Evolutionary conservation across 306 rosid genomes (phyloP).

Genomic region (Pterocarpus macrocarpus): DNA sequence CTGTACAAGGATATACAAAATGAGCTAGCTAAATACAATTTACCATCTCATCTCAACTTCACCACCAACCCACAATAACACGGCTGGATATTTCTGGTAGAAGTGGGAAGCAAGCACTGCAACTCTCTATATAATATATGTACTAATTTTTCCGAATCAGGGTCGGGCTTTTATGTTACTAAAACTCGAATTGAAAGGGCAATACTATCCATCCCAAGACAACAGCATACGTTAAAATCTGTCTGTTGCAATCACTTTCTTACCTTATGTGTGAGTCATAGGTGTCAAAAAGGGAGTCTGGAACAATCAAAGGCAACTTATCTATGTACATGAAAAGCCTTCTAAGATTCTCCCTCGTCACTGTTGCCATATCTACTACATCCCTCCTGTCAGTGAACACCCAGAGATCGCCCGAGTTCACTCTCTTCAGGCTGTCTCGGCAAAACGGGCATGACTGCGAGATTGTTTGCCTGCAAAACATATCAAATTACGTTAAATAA

Average conservation of each 20-base stretch:
- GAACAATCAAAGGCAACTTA: constrained; percentile 85
- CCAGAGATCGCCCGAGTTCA: constrained; percentile 94
- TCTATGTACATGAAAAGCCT: constrained; percentile 90
- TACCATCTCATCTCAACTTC: constrained; percentile 79
- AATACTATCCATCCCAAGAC: constrained; percentile 54
- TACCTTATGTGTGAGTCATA: constrained; percentile 90
- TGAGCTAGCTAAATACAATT: constrained; percentile 68
- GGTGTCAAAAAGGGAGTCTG: constrained; percentile 80
- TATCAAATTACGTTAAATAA: background rate
- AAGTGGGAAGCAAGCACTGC: constrained; percentile 78
- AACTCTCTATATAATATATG: constrained; percentile 47
- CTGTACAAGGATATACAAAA: constrained; percentile 93
- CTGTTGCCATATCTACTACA: constrained; percentile 84
- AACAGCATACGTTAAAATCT: constrained; percentile 49
- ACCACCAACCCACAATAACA: constrained; percentile 78
- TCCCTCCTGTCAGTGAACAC: constrained; percentile 80
- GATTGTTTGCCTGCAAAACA: constrained; percentile 77
- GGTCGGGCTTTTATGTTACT: constrained; percentile 48
- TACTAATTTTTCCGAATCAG: constrained; percentile 53
- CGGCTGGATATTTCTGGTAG: constrained; percentile 66
- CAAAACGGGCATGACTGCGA: constrained; percentile 96
- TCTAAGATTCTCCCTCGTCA: constrained; percentile 86
- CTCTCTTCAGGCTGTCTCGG: constrained; percentile 93
- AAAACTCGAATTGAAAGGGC: constrained; percentile 45
- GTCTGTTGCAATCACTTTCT: constrained; percentile 49